These are phyloP conservation scores for Sporothrix dimorphospora DNA, from an alignment of 2,329 filamentous ascomycete species.

Conservation along the genomic window DNA sequence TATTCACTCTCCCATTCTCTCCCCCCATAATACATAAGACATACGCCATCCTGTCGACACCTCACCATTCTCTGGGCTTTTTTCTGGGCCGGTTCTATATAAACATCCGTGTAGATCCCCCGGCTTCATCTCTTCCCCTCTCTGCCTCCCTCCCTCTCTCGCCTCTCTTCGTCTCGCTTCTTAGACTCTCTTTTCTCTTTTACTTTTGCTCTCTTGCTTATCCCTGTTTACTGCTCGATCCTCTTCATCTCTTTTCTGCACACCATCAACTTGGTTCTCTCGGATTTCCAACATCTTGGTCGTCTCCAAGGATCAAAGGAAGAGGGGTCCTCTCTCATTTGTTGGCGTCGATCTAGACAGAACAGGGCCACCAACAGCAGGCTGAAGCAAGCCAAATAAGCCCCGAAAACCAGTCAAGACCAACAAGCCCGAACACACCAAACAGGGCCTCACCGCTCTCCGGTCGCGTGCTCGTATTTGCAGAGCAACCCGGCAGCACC, in stretches of 20 bases:
- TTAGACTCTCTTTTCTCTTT: background rate
- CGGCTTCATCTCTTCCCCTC: background rate
- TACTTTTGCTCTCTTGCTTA: background rate
- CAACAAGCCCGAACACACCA: background rate
- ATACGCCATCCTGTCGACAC: slow-evolving; percentile 4
- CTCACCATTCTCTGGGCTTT: background rate
- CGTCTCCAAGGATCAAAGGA: slow-evolving; percentile 7
- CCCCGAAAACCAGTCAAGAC: background rate
- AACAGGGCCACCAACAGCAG: slow-evolving; percentile 11
- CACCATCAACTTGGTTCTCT: background rate
- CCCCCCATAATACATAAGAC: background rate
- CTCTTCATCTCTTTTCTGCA: slow-evolving; percentile 1
- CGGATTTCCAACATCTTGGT: background rate
- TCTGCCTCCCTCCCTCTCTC: background rate
- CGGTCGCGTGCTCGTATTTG: slow-evolving; percentile 29
- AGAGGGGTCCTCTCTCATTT: background rate
- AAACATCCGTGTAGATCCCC: slow-evolving; percentile 1
- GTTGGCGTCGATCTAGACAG: slow-evolving; percentile 20
- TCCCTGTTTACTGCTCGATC: background rate
- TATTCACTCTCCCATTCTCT: background rate
- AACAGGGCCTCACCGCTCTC: slow-evolving; percentile 24
- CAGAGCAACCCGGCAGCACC: background rate
- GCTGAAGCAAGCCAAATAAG: background rate
- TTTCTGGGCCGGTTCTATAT: background rate
- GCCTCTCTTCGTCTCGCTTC: background rate